Evolutionary conservation across 2,329 filamentous ascomycete genomes (phyloP), one percentile per base, ranked within the genome.

Genomic region (Aspergillus arachidicola): DNA sequence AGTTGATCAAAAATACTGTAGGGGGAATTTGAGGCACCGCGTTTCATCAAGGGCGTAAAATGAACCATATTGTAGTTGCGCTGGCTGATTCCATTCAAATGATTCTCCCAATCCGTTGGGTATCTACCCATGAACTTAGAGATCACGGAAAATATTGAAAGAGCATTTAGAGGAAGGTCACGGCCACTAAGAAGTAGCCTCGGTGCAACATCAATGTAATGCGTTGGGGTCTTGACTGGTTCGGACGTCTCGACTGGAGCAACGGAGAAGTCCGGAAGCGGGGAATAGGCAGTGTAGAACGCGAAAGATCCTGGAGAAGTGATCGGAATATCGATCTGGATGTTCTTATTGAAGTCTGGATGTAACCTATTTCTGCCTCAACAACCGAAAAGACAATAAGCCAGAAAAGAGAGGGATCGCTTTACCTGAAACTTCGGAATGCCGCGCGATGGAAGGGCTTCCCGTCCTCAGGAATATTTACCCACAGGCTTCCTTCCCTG

Each of bases 41-140:
- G 89, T 63, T 91, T 85, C 84, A 96, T 95, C 68, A 99, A 83
- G 11, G 95, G 95, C 2, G 95, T 97, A 78, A 99, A 99, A 78
- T 99, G 95, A 64, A 99, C 89, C 93, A 98, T 97, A 81, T 99
- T 99, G 84, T 99, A 99, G 53, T 94, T 94, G 65, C 95, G 87
- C 72, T 91, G 88, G 75, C 92, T 91, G 76, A 99, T 97, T 32
- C 95, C 94, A 61, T 86, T 85, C 62, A 99, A 82, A 76, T 98
- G 94, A 58, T 88, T 90, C 75, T 97, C 88, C 94, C 94, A 99
- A 72, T 97, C 92, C 19, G 84, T 84, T 0, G 94, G 93, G 74
- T 95, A 97, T 73, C 90, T 89, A 66, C 95, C 95, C 92, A 99
- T 96, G 81, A 97, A 97, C 80, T 99, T 99, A 75, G 94, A 97